Base-by-base conservation (phyloP, 163 green algal genomes). In the Volvox carteri region DNA sequence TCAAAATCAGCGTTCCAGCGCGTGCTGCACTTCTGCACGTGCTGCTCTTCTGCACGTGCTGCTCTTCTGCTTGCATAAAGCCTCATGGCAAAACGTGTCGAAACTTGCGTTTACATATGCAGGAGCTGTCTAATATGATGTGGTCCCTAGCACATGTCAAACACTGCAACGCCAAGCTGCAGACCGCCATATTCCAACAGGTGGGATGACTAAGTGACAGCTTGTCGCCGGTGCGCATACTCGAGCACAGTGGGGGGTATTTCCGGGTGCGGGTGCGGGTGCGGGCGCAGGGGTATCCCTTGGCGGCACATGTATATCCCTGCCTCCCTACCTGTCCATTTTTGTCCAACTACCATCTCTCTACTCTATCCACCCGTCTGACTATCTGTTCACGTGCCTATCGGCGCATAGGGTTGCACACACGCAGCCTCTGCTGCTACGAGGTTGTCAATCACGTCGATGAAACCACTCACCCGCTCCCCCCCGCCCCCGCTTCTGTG, bases 41-140 rank as follows among this genome's bases (percentile, higher is more conserved):
- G 48, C 14, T 14, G 14, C 14, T 23, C 48, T 14, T 58, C 11
- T 58, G n/a, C 48, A 58, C 14, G 14, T 14, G 48, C 12, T 58
- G 48, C 48, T 23, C 48, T 11, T 58, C 48, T 58, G 48, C 11
- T 23, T 58, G 12, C 48, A 58, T 58, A 11, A 11, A 58, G 48
- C 12, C 48, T 58, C 14, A n/a, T n/a, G n/a, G n/a, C n/a, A n/a
- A n/a, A n/a, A n/a, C n/a, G n/a, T 58, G 14, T 58, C 48, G 12
- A 58, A 14, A 11, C 48, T 23, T 58, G 12, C 48, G 14, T 58
- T 11, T 68, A 30, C 58, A 68, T 6, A 25, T 25, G 60, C 84
- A 92, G 84, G 86, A 79, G 7, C 76, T 93, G 21, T 42, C 90
- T 44, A 93, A 93, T 87, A 93, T 83, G 28, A 39, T 90, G n/a